Evolutionary conservation across 495 filamentous ascomycete genomes (phyloP).

Genomic region (Penicillium antarcticum): DNA sequence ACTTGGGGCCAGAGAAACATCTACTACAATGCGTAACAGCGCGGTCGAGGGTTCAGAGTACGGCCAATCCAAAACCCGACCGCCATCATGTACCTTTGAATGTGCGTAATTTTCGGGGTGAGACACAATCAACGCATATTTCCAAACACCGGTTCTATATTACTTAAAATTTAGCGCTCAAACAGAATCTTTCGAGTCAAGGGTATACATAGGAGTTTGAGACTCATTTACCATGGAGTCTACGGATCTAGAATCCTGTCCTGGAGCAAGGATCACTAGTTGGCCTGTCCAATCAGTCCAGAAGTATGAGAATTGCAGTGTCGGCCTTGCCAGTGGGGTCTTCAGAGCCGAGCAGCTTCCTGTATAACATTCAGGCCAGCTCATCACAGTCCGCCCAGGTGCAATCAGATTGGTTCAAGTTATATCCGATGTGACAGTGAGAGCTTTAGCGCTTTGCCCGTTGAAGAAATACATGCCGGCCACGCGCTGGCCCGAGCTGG

Average conservation of each 20-base stretch:
- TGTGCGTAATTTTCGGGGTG: no score
- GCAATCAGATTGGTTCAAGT: slow-evolving; percentile 4
- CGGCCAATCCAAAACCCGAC: no score
- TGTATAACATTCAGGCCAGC: background rate
- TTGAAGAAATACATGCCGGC: slow-evolving; percentile 16
- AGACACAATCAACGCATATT: no score
- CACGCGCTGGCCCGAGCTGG: slow-evolving; percentile 21
- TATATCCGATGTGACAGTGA: slow-evolving; percentile 2
- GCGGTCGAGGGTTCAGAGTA: background rate
- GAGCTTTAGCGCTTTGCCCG: slow-evolving; percentile 11
- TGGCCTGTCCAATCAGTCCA: background rate
- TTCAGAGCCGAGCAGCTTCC: background rate
- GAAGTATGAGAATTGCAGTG: background rate
- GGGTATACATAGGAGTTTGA: background rate
- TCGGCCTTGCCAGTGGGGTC: background rate
- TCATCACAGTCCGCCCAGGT: background rate
- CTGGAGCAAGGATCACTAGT: background rate
- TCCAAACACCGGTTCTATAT: background rate
- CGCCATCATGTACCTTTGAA: no score
- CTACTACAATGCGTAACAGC: background rate
- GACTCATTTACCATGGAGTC: background rate
- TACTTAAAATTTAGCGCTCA: background rate
- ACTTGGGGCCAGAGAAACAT: background rate
- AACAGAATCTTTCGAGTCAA: background rate
- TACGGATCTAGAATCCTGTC: background rate